Base-by-base conservation (phyloP, 192 early-diverging fungal genomes). In the Linnemannia hyalina region DNA sequence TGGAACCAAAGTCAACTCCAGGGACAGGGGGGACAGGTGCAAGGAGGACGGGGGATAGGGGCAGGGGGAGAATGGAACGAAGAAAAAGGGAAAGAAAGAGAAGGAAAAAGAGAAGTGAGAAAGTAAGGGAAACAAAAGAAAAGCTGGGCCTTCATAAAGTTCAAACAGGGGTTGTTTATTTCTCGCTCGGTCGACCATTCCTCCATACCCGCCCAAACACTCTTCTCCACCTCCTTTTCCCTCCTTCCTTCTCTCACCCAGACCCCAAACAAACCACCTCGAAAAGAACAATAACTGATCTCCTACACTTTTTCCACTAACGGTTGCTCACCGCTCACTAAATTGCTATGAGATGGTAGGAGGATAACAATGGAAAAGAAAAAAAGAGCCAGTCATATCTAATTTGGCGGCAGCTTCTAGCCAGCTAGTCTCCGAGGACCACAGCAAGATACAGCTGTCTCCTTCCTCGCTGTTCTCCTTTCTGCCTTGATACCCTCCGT, bases 1-100 rank as follows among this genome's bases (percentile, higher is more conserved):
- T 74, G 78, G 60, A 80, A 63, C 78, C 60, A 42, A 74, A 74
- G 52, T 80, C 78, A 68, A 80, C 78, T 80, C 72, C 78, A 65
- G 55, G 68, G 70, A 47, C 26, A 60, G 52, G 35, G 47, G 52
- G 52, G 2, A 26, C 52, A n/a, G 44, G 35, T 23, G 29, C 49
- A 55, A 69, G 68, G 70, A 77, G 68, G 73, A 38, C 15, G 73
- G 57, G 60, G 73, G 22, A 70, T 20, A 9, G 35, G 23, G 22
- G 1, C 16, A 41, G 38, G 38, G 23, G 16, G 69, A 15, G 26
- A 65, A 32, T 29, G 60, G 35, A 63, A 73, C 49, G 36, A 60
- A 35, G 49, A 54, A 44, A 60, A n/a, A 35, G 26, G 52, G n/a
- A 3, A 46, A 41, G 70, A 70, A 73, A 42, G 69, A 41, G 15